phyloP scores from a whole-genome alignment of 208 protist genomes.

The Crithidia expoeki region DNA sequence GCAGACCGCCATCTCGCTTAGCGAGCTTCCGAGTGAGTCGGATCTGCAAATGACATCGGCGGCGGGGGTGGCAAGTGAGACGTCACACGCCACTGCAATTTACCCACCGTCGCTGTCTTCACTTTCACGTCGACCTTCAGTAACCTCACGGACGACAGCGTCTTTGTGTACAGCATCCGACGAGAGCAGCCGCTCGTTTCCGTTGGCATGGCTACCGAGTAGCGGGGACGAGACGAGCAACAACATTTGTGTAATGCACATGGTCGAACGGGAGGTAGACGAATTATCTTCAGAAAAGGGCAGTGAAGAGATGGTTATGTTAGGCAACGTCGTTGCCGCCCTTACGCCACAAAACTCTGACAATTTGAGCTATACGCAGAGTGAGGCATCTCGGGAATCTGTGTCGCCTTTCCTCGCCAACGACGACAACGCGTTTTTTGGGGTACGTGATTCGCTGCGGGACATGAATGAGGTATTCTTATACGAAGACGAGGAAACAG shows the following conservation, averaged over 20 bases:
- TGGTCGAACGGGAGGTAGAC: no score
- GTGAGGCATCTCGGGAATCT: neutral
- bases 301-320: no score
- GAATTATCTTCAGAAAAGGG: neutral
- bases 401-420: neutral
- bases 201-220: neutral
- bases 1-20: conserved; percentile 30
- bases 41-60: conserved; percentile 20
- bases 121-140: conserved; percentile 1
- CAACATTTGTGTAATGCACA: neutral
- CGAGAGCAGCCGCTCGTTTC: conserved; percentile 16
- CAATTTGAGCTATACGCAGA: neutral
- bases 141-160: neutral
- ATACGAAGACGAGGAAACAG: conserved; percentile 55
- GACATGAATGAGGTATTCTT: conserved; percentile 57
- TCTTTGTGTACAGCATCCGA: neutral
- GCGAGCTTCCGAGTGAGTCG: conserved; percentile 29
- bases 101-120: conserved; percentile 1
- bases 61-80: conserved; percentile 5
- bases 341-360: neutral
- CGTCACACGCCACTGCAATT: neutral
- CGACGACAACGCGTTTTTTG: neutral
- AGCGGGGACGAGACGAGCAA: neutral
- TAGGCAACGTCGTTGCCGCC: neutral
- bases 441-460: conserved; percentile 32